These are phyloP conservation scores for Neopestalotiopsis clavispora DNA, from an alignment of 2,329 filamentous ascomycete genomes.

Conservation along the genomic window DNA sequence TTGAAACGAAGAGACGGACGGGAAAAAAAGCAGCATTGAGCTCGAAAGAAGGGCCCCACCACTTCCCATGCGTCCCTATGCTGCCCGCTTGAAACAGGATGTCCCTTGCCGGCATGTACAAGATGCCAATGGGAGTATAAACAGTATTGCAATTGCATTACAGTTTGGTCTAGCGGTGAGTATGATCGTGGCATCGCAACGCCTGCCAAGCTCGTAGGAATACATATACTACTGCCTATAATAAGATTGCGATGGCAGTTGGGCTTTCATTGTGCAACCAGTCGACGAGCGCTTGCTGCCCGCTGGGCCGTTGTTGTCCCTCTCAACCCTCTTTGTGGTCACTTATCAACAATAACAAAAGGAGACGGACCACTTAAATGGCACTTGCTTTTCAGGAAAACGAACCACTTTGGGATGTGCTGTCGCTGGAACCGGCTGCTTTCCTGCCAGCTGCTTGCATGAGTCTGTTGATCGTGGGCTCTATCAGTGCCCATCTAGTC, in stretches of 20 bases:
- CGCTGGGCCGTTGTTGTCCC: not conserved
- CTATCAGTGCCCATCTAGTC: not conserved
- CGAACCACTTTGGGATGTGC: not conserved
- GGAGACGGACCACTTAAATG: not conserved
- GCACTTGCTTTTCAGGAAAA: not conserved
- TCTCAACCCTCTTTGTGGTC: not conserved
- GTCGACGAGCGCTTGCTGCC: not conserved
- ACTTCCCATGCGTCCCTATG: not conserved
- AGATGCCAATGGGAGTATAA: not conserved
- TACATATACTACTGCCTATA: not conserved
- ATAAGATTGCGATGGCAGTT: not conserved
- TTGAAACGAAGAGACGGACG: slow-evolving; percentile 7
- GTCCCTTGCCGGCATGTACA: not conserved
- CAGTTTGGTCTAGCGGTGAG: slow-evolving; percentile 24
- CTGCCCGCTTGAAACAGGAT: slow-evolving; percentile 13
- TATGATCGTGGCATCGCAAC: slow-evolving; percentile 24
- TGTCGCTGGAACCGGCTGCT: not conserved
- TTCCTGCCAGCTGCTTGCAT: not conserved
- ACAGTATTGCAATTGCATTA: slow-evolving; percentile 7
- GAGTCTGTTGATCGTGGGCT: not conserved
- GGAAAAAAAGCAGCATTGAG: slow-evolving; percentile 5
- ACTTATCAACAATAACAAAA: not conserved
- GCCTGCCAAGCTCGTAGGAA: not conserved
- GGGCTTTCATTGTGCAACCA: not conserved
- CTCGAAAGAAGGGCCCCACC: slow-evolving; percentile 11